Percentiles rank a stretch among this genome's conserved stretches.
Evolutionary conservation across 768 basidiomycete species (phyloP).

Genomic region (Austroboletus festivus): DNA sequence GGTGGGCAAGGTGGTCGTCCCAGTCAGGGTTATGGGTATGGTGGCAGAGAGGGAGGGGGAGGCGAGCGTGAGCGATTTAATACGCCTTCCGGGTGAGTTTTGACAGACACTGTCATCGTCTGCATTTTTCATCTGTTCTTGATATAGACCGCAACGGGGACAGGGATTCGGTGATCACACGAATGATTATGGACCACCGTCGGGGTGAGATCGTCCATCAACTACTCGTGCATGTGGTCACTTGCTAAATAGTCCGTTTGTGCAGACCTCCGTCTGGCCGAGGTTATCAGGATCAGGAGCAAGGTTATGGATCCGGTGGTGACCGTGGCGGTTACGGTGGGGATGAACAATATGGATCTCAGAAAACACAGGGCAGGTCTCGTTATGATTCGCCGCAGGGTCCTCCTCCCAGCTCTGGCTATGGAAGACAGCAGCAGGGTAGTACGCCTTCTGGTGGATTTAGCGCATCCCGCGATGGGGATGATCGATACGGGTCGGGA

Average conservation of each 20-base stretch:
- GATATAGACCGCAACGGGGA: slow-evolving; percentile 8
- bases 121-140: not conserved
- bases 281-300: slow-evolving; percentile 4
- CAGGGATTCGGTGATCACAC: not conserved
- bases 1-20: not conserved
- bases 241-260: not conserved
- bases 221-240: not conserved
- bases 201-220: slow-evolving; percentile 7
- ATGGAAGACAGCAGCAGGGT: slow-evolving; percentile 1
- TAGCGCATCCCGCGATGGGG: slow-evolving; percentile 7
- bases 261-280: slow-evolving; percentile 8
- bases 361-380: slow-evolving; percentile 6
- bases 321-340: slow-evolving; percentile 1
- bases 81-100: slow-evolving; percentile 11
- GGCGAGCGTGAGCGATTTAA: slow-evolving; percentile 1
- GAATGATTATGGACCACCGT: slow-evolving; percentile 8
- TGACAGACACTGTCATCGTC: not conserved
- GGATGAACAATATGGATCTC: slow-evolving; percentile 9
- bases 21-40: not conserved
- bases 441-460: slow-evolving; percentile 21
- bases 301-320: slow-evolving; percentile 7
- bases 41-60: not conserved
- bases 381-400: slow-evolving; percentile 9
- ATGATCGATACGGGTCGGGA: slow-evolving; percentile 4
- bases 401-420: slow-evolving; percentile 1